These are phyloP conservation scores for Nannochloropsis oceanica DNA, from an alignment of 108 stramenopile species.

Conservation along the genomic window DNA sequence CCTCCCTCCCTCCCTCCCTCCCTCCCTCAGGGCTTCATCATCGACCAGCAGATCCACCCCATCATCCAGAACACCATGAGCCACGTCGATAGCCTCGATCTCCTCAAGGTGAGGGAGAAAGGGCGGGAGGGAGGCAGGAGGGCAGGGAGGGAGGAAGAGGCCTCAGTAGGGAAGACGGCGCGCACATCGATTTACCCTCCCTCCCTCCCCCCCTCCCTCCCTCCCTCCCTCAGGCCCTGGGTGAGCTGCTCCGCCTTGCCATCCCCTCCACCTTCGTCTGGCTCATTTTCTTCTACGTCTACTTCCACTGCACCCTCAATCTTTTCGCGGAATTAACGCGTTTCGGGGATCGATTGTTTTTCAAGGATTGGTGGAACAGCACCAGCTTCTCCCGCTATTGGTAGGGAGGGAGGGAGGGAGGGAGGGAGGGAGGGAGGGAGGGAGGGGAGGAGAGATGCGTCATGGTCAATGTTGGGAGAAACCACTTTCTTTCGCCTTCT, in stretches of 20 bases:
- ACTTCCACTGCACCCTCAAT: constrained; percentile 14
- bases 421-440: neutral
- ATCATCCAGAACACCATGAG: neutral
- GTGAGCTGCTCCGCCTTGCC: neutral
- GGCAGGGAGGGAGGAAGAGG: neutral
- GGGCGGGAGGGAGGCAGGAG: neutral
- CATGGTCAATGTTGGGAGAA: neutral
- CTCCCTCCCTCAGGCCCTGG: neutral
- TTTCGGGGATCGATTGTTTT: constrained; percentile 13
- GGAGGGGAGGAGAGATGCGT: neutral
- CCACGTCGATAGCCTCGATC: neutral
- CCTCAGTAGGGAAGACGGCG: neutral
- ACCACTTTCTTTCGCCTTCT: neutral
- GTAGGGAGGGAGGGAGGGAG: neutral
- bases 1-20: neutral
- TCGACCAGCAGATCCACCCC: neutral
- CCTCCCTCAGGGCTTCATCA: neutral
- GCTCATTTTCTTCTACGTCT: constrained; percentile 11
- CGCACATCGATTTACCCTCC: neutral
- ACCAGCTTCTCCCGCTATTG: constrained; percentile 6
- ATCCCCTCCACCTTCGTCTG: constrained; percentile 15
- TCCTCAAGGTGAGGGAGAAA: neutral
- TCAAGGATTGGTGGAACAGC: constrained; percentile 22
- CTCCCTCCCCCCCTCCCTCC: neutral
- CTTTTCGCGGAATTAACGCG: constrained; percentile 12